Conservation (phyloP, 2,329 filamentous ascomycete species). For the Hypoxylon sp. region DNA sequence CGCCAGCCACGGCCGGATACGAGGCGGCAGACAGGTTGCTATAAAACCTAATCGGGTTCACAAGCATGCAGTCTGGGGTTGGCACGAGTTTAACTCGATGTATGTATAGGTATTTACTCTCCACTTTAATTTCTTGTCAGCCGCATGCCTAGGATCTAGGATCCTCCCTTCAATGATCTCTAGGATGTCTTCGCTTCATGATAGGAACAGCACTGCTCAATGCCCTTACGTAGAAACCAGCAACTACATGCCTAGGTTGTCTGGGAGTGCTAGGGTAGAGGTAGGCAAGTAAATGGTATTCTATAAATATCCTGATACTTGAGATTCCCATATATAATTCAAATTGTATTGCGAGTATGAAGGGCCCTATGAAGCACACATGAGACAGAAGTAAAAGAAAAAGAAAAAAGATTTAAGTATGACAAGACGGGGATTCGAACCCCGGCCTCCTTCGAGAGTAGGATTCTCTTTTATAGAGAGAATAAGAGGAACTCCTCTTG, state of each 20-base stretch:
- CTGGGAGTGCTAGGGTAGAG: background rate
- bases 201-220: background rate
- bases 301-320: background rate
- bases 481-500: constrained; percentile 26
- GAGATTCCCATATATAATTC: background rate
- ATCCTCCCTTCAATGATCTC: background rate
- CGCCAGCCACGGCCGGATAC: constrained; percentile 26
- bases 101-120: background rate
- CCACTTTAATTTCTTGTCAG: background rate
- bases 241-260: no score
- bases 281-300: no score
- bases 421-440: constrained; percentile 42
- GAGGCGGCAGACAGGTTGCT: constrained; percentile 27
- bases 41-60: constrained; percentile 26
- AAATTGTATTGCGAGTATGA: background rate
- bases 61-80: constrained; percentile 14
- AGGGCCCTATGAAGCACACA: background rate
- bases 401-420: constrained; percentile 8
- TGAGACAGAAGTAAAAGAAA: constrained; percentile 2
- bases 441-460: constrained; percentile 41
- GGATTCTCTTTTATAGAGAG: constrained; percentile 26
- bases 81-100: constrained; percentile 17
- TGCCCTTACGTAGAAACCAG: no score
- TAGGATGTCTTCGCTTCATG: background rate
- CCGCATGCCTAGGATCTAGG: background rate